These are phyloP conservation scores for Botrytis fragariae DNA, from an alignment of 2,329 filamentous ascomycete species.

Conservation along the genomic window DNA sequence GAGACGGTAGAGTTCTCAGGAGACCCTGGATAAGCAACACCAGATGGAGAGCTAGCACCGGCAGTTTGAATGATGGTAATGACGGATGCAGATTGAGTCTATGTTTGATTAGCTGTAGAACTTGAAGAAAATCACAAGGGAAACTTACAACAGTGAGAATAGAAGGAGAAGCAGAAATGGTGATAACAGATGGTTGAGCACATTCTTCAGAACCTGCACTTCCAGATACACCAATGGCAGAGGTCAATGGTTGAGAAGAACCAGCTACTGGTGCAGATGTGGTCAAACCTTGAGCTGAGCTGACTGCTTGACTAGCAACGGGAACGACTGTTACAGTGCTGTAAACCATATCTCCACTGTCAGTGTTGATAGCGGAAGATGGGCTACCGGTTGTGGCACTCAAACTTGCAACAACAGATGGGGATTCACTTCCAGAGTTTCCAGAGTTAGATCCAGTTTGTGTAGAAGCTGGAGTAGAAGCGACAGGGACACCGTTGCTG, in stretches of 20 bases:
- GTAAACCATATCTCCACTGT: background rate
- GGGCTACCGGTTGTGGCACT: background rate
- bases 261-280: background rate
- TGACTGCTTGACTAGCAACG: conserved; percentile 11
- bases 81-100: conserved; percentile 13
- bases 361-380: background rate
- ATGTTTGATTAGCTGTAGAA: background rate
- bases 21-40: background rate
- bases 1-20: background rate
- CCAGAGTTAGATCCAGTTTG: conserved; percentile 4
- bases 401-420: conserved; percentile 9
- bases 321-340: conserved; percentile 15
- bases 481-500: background rate
- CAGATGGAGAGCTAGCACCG: background rate
- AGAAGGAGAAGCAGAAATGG: conserved; percentile 5
- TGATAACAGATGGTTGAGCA: conserved; percentile 11
- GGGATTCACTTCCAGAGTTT: conserved; percentile 1
- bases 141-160: conserved; percentile 15
- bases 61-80: conserved; percentile 12
- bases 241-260: conserved; percentile 1
- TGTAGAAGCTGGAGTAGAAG: background rate
- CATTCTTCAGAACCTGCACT: conserved; percentile 4
- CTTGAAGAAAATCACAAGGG: background rate
- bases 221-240: background rate
- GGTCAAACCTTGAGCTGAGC: background rate